Percentiles rank a stretch among this genome's conserved stretches.
These are phyloP conservation scores for Diaporthe amygdali DNA, from an alignment of 2,329 filamentous ascomycete genomes.

Conservation along the genomic window DNA sequence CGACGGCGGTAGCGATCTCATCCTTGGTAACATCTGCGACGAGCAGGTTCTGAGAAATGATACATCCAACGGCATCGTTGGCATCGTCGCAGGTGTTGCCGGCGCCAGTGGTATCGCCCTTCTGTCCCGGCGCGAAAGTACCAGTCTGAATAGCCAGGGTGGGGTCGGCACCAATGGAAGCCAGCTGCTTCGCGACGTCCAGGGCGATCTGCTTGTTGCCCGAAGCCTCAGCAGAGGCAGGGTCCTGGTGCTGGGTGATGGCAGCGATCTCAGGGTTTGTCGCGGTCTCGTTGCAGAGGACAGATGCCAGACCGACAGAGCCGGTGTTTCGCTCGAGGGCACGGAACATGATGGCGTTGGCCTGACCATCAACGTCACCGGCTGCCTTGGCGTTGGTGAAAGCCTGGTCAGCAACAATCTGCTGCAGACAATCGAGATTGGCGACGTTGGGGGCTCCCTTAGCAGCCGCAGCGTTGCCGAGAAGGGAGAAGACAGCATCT, in stretches of 20 bases:
- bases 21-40: constrained; percentile 58
- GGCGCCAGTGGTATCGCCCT: constrained; percentile 11
- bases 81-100: constrained; percentile 61
- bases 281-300: constrained; percentile 60
- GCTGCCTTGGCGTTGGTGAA: constrained; percentile 65
- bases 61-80: constrained; percentile 58
- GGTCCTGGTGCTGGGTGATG: constrained; percentile 70
- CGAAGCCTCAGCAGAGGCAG: constrained; percentile 62
- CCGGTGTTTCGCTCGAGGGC: constrained; percentile 66
- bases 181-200: constrained; percentile 64
- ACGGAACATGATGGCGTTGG: constrained; percentile 57
- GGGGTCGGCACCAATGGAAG: constrained; percentile 66
- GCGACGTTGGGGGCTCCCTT: constrained; percentile 35
- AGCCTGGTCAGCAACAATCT: constrained; percentile 62
- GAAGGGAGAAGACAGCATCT: constrained; percentile 54
- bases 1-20: constrained; percentile 59
- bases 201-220: constrained; percentile 67
- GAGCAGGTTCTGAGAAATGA: constrained; percentile 58
- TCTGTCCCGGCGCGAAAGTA: constrained; percentile 64
- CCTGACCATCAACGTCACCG: constrained; percentile 56
- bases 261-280: constrained; percentile 70
- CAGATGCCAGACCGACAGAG: constrained; percentile 60
- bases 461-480: constrained; percentile 49
- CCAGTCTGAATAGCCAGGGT: constrained; percentile 63
- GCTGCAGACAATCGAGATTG: constrained; percentile 64